Evolutionary conservation across 176 grass and related monocot species (phyloP).

Genomic region (Saccharum officinarum): DNA sequence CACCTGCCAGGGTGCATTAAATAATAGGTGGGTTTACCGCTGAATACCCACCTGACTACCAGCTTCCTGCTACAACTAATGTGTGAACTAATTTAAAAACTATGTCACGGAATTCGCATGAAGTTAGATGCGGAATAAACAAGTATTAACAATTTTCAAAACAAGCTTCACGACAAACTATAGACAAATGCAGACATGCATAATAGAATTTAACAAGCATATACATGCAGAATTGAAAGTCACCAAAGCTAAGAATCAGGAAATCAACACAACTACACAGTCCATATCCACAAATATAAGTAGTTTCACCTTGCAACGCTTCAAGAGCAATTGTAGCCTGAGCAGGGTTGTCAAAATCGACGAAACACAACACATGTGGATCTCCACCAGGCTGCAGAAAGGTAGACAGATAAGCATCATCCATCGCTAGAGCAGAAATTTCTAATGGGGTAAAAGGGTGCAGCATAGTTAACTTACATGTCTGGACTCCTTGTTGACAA

Average conservation of each 20-base stretch:
- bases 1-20: not conserved
- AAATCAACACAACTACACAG: not conserved
- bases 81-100: not conserved
- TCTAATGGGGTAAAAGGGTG: constrained; percentile 5
- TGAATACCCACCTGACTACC: not conserved
- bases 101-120: not conserved
- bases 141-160: not conserved
- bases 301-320: constrained; percentile 92
- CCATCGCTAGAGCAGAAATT: not conserved
- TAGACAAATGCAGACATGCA: constrained; percentile 11
- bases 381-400: constrained; percentile 75
- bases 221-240: not conserved
- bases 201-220: constrained; percentile 1
- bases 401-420: not conserved
- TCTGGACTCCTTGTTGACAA: constrained; percentile 98
- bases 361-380: constrained; percentile 91
- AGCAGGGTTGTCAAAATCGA: constrained; percentile 85
- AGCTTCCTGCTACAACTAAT: not conserved
- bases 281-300: constrained; percentile 29
- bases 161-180: constrained; percentile 6
- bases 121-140: not conserved
- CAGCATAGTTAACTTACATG: constrained; percentile 57
- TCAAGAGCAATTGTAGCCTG: constrained; percentile 89
- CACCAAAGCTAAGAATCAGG: not conserved
- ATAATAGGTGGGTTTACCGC: not conserved